Evolutionary conservation across 106 monocot species (phyloP).

Genomic region (Dioscorea alata): DNA sequence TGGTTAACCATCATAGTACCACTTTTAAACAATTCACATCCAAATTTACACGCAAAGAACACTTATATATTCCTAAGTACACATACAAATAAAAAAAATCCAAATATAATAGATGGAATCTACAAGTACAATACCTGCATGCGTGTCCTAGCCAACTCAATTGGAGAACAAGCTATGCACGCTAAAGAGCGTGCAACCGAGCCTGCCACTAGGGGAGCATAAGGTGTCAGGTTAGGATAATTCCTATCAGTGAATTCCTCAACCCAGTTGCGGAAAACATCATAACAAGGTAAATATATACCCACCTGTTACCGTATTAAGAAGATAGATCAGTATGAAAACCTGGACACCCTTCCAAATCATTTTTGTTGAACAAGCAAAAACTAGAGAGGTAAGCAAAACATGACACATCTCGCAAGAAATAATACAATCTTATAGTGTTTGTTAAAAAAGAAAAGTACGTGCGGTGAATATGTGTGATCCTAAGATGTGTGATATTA

Average conservation of each 20-base stretch:
- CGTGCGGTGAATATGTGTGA: too few relatives aligned
- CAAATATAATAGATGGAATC: background rate
- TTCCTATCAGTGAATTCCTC: conserved; percentile 74
- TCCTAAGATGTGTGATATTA: too few relatives aligned
- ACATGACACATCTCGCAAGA: too few relatives aligned
- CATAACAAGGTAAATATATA: conserved; percentile 97
- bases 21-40: too few relatives aligned
- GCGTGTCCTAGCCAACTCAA: conserved; percentile 87
- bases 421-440: too few relatives aligned
- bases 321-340: background rate
- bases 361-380: too few relatives aligned
- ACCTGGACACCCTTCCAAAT: too few relatives aligned
- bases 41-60: background rate
- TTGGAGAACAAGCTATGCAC: conserved; percentile 86
- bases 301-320: conserved; percentile 58
- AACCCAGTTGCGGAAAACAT: conserved; percentile 78
- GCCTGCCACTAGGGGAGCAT: conserved; percentile 82
- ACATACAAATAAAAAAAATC: too few relatives aligned
- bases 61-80: too few relatives aligned
- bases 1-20: too few relatives aligned
- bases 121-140: conserved; percentile 64
- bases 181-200: conserved; percentile 82
- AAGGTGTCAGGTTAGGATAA: conserved; percentile 70
- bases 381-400: too few relatives aligned
- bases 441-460: too few relatives aligned